These are phyloP conservation scores for Setomelanomma holmii DNA, from an alignment of 2,329 filamentous ascomycete genomes.

Conservation along the genomic window DNA sequence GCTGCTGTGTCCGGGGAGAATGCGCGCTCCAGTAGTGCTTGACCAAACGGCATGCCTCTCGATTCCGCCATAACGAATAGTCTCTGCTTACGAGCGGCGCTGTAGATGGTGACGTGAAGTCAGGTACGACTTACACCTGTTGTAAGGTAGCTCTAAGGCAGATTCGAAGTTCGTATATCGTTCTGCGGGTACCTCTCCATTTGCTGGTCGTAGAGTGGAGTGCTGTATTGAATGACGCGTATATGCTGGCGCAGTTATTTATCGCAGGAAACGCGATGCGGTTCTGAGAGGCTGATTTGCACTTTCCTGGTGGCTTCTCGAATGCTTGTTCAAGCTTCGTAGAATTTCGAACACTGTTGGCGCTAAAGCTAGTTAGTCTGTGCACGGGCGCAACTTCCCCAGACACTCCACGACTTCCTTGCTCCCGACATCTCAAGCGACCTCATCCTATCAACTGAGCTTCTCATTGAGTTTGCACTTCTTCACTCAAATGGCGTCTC, in stretches of 20 bases:
- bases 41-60: conserved; percentile 26
- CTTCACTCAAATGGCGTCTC: not conserved
- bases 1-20: conserved; percentile 76
- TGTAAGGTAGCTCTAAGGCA: not conserved
- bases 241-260: not conserved
- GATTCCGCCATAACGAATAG: conserved; percentile 23
- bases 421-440: not conserved
- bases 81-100: too few relatives aligned
- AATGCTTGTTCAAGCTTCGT: too few relatives aligned
- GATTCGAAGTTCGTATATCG: not conserved
- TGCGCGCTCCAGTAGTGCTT: conserved; percentile 75
- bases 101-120: too few relatives aligned
- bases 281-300: not conserved
- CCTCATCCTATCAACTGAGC: not conserved
- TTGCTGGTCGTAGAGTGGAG: too few relatives aligned
- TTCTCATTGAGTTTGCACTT: not conserved
- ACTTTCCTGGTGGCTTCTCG: not conserved
- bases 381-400: not conserved
- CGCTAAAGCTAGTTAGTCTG: too few relatives aligned
- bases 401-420: not conserved
- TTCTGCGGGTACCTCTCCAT: not conserved
- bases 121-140: too few relatives aligned
- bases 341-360: too few relatives aligned
- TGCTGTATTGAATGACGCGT: not conserved
- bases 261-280: not conserved